Conservation (phyloP, 192 early-diverging fungal genomes). For the Coemansia sp. region DNA sequence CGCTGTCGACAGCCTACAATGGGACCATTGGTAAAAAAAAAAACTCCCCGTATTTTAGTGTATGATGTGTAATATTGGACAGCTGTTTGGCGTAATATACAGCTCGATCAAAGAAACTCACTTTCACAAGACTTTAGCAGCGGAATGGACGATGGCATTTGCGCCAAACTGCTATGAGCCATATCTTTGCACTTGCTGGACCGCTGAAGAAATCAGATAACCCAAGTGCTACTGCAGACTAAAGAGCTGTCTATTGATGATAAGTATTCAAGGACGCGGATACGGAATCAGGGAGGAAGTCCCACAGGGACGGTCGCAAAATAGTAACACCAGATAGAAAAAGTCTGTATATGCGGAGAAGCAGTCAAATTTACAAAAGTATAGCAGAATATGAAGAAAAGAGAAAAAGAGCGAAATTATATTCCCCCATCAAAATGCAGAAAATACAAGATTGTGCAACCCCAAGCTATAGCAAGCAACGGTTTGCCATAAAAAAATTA, state of each 20-base stretch:
- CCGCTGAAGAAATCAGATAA: too few species aligned
- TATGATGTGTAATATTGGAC: background rate
- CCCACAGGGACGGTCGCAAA: background rate
- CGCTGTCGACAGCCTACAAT: slow-evolving; percentile 49
- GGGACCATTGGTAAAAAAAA: background rate
- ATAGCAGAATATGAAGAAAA: background rate
- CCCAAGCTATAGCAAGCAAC: too few species aligned
- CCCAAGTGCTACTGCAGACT: background rate
- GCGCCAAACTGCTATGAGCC: slow-evolving; percentile 17
- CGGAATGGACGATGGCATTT: slow-evolving; percentile 33
- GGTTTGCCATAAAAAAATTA: too few species aligned
- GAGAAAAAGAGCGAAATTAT: slow-evolving; percentile 4
- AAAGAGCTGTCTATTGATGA: background rate
- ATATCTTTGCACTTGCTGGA: slow-evolving; percentile 1
- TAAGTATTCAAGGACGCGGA: background rate
- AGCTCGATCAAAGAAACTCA: slow-evolving; percentile 15
- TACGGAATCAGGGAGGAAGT: background rate
- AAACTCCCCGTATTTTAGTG: background rate
- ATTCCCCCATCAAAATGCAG: too few species aligned
- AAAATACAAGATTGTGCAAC: too few species aligned
- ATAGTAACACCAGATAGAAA: slow-evolving; percentile 3
- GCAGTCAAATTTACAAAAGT: slow-evolving; percentile 8
- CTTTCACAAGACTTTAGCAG: slow-evolving; percentile 55
- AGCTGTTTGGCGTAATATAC: background rate
- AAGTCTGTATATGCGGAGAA: slow-evolving; percentile 3